Evolutionary conservation across 2,329 filamentous ascomycete species (phyloP).

Genomic region (Fusarium redolens): DNA sequence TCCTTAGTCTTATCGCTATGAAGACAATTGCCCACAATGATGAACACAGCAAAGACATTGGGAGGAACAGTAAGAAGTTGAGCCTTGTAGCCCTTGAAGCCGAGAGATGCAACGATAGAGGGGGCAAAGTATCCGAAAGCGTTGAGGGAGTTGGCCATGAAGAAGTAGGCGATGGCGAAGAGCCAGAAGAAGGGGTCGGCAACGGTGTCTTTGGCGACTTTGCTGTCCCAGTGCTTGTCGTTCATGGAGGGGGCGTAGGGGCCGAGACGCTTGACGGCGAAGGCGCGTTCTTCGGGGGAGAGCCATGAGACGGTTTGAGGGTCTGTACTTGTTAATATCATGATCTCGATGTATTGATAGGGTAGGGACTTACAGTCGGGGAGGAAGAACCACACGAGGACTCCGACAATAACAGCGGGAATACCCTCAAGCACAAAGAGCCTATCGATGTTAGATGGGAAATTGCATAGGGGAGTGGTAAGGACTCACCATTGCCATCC

Average conservation of each 20-base stretch:
- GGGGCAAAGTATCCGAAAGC: constrained; percentile 52
- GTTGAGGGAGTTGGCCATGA: constrained; percentile 51
- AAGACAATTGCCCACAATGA: constrained; percentile 48
- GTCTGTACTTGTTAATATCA: constrained; percentile 14
- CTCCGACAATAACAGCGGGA: constrained; percentile 45
- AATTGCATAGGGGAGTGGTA: too few species aligned
- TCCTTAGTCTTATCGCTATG: constrained; percentile 49
- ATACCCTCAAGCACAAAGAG: constrained; percentile 68
- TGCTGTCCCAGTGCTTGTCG: constrained; percentile 50
- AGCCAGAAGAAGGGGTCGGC: constrained; percentile 51
- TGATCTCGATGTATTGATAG: fast-evolving
- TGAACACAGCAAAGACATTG: constrained; percentile 51
- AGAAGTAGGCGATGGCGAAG: constrained; percentile 47
- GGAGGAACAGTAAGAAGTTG: constrained; percentile 53
- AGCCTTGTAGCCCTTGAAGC: constrained; percentile 49
- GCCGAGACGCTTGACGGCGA: constrained; percentile 51
- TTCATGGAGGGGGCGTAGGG: constrained; percentile 49
- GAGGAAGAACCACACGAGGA: constrained; percentile 48
- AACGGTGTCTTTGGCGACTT: constrained; percentile 48
- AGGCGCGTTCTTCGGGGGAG: constrained; percentile 48
- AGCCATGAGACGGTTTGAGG: constrained; percentile 51
- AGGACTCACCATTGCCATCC: constrained; percentile 61
- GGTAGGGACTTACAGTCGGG: constrained; percentile 43
- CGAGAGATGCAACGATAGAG: constrained; percentile 50
- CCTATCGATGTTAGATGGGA: constrained; percentile 51